These are phyloP conservation scores for Hamigera avellanea DNA, from an alignment of 495 filamentous ascomycete genomes.

Conservation along the genomic window DNA sequence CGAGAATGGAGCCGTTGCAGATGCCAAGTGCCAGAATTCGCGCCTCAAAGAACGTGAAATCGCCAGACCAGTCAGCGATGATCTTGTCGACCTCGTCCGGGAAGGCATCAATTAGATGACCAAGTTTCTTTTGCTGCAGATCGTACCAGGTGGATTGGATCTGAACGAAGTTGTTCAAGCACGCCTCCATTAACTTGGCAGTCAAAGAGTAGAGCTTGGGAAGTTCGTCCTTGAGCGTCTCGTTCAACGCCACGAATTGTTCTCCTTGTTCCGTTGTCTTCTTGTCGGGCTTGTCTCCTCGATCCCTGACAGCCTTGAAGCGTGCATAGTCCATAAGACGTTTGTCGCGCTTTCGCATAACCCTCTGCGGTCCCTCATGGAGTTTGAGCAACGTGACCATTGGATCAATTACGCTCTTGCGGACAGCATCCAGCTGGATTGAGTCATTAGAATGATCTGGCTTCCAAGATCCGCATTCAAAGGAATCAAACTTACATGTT, in stretches of 20 bases:
- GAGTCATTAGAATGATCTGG: slow-evolving; percentile 3
- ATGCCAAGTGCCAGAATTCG: slow-evolving; percentile 40
- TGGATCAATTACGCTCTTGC: slow-evolving; percentile 75
- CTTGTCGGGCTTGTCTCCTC: slow-evolving; percentile 70
- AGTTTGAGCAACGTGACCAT: slow-evolving; percentile 71
- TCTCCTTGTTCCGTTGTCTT: slow-evolving; percentile 73
- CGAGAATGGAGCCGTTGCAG: slow-evolving; percentile 46
- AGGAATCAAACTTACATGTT: slow-evolving; percentile 58
- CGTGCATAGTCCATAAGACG: slow-evolving; percentile 79
- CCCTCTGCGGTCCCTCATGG: slow-evolving; percentile 66
- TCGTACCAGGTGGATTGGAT: slow-evolving; percentile 71
- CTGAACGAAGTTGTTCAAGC: slow-evolving; percentile 67
- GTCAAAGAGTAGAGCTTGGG: slow-evolving; percentile 75
- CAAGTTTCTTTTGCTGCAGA: slow-evolving; percentile 70
- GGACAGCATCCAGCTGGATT: slow-evolving; percentile 56
- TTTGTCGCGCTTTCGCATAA: slow-evolving; percentile 89
- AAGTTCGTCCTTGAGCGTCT: slow-evolving; percentile 83
- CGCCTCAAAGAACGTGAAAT: slow-evolving; percentile 49
- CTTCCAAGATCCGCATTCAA: not conserved
- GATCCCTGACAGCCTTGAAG: slow-evolving; percentile 62
- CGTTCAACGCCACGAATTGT: slow-evolving; percentile 80
- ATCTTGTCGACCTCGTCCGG: slow-evolving; percentile 57
- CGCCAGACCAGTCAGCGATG: slow-evolving; percentile 55
- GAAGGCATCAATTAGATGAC: slow-evolving; percentile 56
- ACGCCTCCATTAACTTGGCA: slow-evolving; percentile 65